Evolutionary conservation across 1,284 basidiomycete species (phyloP).

Genomic region (Tylopilus orsonianus): DNA sequence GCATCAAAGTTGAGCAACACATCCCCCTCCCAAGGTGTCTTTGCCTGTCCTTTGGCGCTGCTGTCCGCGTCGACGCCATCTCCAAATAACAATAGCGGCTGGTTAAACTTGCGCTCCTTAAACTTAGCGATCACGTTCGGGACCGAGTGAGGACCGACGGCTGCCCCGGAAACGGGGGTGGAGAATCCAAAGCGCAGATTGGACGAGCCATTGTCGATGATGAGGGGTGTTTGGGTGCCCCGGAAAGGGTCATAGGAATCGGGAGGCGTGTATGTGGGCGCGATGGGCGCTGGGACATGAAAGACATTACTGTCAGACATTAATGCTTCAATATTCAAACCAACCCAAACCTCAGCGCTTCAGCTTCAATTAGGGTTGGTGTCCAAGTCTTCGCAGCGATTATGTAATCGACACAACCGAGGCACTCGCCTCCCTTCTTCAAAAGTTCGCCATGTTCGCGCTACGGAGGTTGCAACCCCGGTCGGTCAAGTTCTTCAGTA

Average conservation of each 20-base stretch:
- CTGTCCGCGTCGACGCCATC: slow-evolving; percentile 83
- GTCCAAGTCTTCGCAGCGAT: no score
- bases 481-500: slow-evolving; percentile 6
- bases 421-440: no score
- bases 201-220: slow-evolving; percentile 93
- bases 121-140: slow-evolving; percentile 82
- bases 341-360: no score
- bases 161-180: slow-evolving; percentile 35
- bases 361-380: no score
- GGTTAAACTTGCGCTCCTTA: slow-evolving; percentile 84
- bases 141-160: slow-evolving; percentile 49
- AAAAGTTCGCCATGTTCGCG: slow-evolving; percentile 26
- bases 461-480: slow-evolving; percentile 12
- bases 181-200: slow-evolving; percentile 89
- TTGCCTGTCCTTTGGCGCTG: slow-evolving; percentile 73
- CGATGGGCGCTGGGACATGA: slow-evolving; percentile 20
- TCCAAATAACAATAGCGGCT: slow-evolving; percentile 80
- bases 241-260: slow-evolving; percentile 46
- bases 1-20: slow-evolving; percentile 87
- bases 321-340: no score
- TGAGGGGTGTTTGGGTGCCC: slow-evolving; percentile 58
- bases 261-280: slow-evolving; percentile 24
- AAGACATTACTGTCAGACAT: slow-evolving; percentile 20
- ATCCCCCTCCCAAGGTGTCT: slow-evolving; percentile 88
- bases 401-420: no score